phyloP scores from a whole-genome alignment of 352 stramenopile genomes.

The Phytopythium delawarense region DNA sequence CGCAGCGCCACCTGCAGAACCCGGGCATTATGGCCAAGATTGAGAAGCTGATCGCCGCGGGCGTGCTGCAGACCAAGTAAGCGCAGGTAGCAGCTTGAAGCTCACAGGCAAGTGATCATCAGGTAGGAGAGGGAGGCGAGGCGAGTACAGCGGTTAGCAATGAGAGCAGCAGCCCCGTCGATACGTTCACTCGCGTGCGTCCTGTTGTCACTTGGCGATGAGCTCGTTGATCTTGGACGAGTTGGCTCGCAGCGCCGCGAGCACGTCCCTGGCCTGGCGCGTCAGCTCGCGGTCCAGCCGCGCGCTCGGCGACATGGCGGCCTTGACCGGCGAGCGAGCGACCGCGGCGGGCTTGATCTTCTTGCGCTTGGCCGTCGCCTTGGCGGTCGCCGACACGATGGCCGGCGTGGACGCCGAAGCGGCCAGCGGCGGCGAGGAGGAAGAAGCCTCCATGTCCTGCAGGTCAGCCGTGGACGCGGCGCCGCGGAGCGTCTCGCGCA shows the following conservation, averaged over 20 bases:
- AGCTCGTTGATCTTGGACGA: slow-evolving; percentile 76
- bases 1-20: slow-evolving; percentile 94
- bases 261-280: slow-evolving; percentile 49
- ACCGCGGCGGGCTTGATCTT: slow-evolving; percentile 6
- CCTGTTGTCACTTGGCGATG: slow-evolving; percentile 29
- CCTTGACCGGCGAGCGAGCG: slow-evolving; percentile 16
- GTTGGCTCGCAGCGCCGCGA: slow-evolving; percentile 56
- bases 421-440: slow-evolving; percentile 5
- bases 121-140: slow-evolving; percentile 6
- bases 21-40: slow-evolving; percentile 96
- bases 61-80: slow-evolving; percentile 94
- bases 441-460: background rate
- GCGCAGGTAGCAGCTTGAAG: background rate
- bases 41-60: slow-evolving; percentile 98
- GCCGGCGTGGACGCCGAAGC: slow-evolving; percentile 19
- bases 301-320: slow-evolving; percentile 11
- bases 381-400: slow-evolving; percentile 7
- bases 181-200: background rate
- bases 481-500: slow-evolving; percentile 35
- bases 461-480: slow-evolving; percentile 9
- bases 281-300: slow-evolving; percentile 54
- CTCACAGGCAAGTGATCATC: background rate
- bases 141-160: background rate
- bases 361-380: slow-evolving; percentile 10
- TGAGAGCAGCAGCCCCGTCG: background rate